These are phyloP conservation scores for Cladosporium sp. DNA, from an alignment of 2,329 filamentous ascomycete genomes.

Conservation along the genomic window DNA sequence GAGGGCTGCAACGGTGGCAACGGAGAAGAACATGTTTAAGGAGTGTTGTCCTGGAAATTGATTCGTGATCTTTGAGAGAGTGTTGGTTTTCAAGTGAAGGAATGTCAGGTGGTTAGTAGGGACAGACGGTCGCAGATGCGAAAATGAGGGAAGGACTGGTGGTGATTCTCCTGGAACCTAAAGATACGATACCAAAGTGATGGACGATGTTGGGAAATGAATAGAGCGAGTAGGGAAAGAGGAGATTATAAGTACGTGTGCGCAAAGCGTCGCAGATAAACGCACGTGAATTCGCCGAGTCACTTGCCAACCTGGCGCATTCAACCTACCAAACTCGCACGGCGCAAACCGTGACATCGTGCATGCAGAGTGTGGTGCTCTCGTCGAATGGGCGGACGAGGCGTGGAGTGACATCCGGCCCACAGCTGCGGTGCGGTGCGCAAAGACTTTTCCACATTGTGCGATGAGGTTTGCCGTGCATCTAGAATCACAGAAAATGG, in stretches of 20 bases:
- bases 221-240: neutral
- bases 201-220: neutral
- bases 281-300: neutral
- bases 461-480: conserved; percentile 8
- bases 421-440: conserved; percentile 9
- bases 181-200: conserved; percentile 7
- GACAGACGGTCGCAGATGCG: conserved; percentile 16
- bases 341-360: conserved; percentile 18
- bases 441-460: conserved; percentile 14
- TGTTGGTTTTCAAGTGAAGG: conserved; percentile 11
- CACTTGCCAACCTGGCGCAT: conserved; percentile 8
- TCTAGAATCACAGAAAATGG: conserved; percentile 13
- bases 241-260: conserved; percentile 12
- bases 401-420: conserved; percentile 12
- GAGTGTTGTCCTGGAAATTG: neutral
- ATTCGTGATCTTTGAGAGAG: conserved; percentile 15
- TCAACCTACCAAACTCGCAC: conserved; percentile 16
- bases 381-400: conserved; percentile 11
- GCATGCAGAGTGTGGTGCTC: conserved; percentile 5
- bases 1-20: conserved; percentile 23
- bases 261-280: neutral
- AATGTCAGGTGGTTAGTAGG: conserved; percentile 6
- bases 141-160: conserved; percentile 17
- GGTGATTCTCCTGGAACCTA: conserved; percentile 18
- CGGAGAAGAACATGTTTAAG: conserved; percentile 23